phyloP scores from a whole-genome alignment of 2,329 filamentous ascomycete species.

The Drechmeria coniospora region DNA sequence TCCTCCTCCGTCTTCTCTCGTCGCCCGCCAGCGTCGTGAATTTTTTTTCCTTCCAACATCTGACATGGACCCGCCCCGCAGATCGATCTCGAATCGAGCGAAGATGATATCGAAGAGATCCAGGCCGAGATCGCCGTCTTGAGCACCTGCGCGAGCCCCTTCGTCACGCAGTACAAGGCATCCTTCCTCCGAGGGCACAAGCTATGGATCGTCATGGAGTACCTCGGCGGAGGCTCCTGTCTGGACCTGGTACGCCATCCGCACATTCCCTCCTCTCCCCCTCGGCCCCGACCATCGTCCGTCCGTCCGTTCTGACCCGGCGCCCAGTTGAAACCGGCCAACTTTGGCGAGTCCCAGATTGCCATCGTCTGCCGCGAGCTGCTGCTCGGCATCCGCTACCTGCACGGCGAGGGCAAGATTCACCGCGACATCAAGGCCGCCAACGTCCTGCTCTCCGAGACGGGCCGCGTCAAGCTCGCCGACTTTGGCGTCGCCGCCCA shows the following conservation, averaged over 20 bases:
- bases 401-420: slow-evolving; percentile 88
- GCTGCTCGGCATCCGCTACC: slow-evolving; percentile 77
- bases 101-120: slow-evolving; percentile 96
- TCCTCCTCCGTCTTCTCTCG: background rate
- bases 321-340: slow-evolving; percentile 82
- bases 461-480: slow-evolving; percentile 84
- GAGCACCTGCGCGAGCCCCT: slow-evolving; percentile 85
- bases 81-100: slow-evolving; percentile 98
- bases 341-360: slow-evolving; percentile 79
- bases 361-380: slow-evolving; percentile 90
- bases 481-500: slow-evolving; percentile 97
- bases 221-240: slow-evolving; percentile 85
- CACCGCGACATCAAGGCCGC: slow-evolving; percentile 95
- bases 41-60: slow-evolving; percentile 1
- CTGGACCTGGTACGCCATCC: slow-evolving; percentile 66
- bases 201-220: slow-evolving; percentile 99
- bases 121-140: slow-evolving; percentile 93
- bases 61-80: slow-evolving; percentile 22
- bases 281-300: no score
- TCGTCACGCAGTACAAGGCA: slow-evolving; percentile 90
- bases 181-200: slow-evolving; percentile 95
- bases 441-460: slow-evolving; percentile 82
- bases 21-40: background rate
- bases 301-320: slow-evolving; percentile 3
- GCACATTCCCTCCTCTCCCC: slow-evolving; percentile 3